These are phyloP conservation scores for Dendrothele bispora DNA, from an alignment of 768 basidiomycete genomes.

Conservation along the genomic window DNA sequence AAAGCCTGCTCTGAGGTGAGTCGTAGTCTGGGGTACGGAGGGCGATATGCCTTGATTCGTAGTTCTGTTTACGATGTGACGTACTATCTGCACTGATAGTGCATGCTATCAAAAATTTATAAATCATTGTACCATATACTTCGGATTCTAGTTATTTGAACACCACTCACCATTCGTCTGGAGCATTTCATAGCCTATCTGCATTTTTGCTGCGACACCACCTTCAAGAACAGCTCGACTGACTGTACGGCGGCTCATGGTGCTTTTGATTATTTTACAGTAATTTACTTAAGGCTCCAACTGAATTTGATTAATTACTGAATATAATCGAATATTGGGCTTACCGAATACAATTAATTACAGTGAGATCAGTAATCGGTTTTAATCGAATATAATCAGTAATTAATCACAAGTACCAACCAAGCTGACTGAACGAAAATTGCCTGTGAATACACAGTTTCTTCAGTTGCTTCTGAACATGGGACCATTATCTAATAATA, in stretches of 20 bases:
- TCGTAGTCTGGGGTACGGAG: conserved; percentile 7
- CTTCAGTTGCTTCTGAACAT: too few relatives aligned
- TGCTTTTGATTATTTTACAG: conserved; percentile 13
- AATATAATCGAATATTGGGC: too few relatives aligned
- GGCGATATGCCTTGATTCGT: conserved; percentile 10
- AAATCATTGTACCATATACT: neutral
- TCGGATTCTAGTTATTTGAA: neutral
- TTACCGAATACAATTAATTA: too few relatives aligned
- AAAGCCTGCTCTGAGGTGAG: neutral
- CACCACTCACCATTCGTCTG: conserved; percentile 14
- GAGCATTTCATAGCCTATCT: conserved; percentile 20
- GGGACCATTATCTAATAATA: too few relatives aligned
- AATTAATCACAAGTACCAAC: too few relatives aligned
- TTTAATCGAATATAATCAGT: too few relatives aligned
- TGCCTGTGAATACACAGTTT: too few relatives aligned
- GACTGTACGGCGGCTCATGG: conserved; percentile 14
- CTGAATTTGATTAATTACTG: too few relatives aligned
- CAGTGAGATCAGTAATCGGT: too few relatives aligned
- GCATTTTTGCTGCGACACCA: conserved; percentile 22
- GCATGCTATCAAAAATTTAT: neutral
- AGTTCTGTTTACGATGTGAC: conserved; percentile 11
- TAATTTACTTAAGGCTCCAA: too few relatives aligned
- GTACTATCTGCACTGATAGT: conserved; percentile 14
- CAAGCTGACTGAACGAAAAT: too few relatives aligned
- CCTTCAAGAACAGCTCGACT: conserved; percentile 18